phyloP scores from a whole-genome alignment of 345 rosid genomes.

The Lepidium aucheri region DNA sequence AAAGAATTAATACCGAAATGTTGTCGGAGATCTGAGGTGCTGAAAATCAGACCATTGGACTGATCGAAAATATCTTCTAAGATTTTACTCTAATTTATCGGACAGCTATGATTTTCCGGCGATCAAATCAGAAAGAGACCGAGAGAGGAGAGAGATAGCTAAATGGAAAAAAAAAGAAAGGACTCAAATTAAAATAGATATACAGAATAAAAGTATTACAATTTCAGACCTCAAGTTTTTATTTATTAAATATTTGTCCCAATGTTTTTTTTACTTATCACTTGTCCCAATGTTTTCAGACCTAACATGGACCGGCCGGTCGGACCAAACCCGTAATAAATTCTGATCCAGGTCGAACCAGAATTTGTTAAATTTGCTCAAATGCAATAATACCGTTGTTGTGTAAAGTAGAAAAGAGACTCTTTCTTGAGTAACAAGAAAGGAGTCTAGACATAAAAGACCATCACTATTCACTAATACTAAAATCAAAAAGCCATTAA shows the following conservation, averaged over 20 bases:
- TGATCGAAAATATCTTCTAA: background rate
- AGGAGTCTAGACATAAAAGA: no score
- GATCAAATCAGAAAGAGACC: slow-evolving; percentile 12
- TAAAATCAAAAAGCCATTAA: no score
- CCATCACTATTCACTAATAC: no score
- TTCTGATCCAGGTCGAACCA: no score
- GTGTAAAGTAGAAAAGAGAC: no score
- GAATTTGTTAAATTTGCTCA: no score
- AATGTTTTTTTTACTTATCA: no score
- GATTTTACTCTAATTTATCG: background rate
- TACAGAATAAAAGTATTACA: background rate
- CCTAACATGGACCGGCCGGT: no score
- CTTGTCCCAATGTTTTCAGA: no score
- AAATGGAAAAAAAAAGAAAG: background rate
- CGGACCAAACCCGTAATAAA: no score
- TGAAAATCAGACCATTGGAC: slow-evolving; percentile 2
- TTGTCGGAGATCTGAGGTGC: slow-evolving; percentile 23
- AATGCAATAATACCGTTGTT: no score
- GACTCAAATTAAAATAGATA: slow-evolving; percentile 4
- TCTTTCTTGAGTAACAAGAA: no score
- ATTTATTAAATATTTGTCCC: background rate
- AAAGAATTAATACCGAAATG: slow-evolving; percentile 2
- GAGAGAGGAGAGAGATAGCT: background rate
- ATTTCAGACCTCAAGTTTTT: background rate
- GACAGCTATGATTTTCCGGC: slow-evolving; percentile 18